phyloP scores from a whole-genome alignment of 73 alveolate species.

The Paramecium caudatum region DNA sequence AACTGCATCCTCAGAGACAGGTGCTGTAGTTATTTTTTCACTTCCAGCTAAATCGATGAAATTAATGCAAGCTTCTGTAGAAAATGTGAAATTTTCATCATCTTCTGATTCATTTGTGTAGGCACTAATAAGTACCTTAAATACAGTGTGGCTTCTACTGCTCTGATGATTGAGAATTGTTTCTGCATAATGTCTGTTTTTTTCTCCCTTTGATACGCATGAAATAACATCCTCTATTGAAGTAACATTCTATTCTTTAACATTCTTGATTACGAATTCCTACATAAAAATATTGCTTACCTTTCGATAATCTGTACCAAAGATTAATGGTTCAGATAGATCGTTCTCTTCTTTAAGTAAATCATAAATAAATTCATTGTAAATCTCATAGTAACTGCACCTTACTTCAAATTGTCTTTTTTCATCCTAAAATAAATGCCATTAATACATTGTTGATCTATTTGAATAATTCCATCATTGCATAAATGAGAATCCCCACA shows the following conservation, averaged over 20 bases:
- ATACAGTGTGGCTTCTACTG: constrained; percentile 89
- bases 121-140: constrained; percentile 80
- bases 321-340: constrained; percentile 79
- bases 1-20: constrained; percentile 24
- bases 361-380: constrained; percentile 98
- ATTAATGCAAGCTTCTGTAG: constrained; percentile 79
- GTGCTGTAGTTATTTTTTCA: constrained; percentile 67
- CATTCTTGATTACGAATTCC: constrained; percentile 87
- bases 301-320: constrained; percentile 84
- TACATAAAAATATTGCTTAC: background rate
- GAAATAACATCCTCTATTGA: constrained; percentile 86
- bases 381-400: constrained; percentile 97
- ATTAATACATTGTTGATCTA: constrained; percentile 30
- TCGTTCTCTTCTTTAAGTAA: constrained; percentile 83
- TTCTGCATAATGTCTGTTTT: constrained; percentile 91
- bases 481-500: constrained; percentile 32
- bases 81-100: constrained; percentile 60
- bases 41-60: constrained; percentile 76
- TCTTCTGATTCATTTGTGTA: constrained; percentile 67
- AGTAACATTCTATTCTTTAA: constrained; percentile 83
- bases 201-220: constrained; percentile 83
- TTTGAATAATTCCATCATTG: constrained; percentile 67
- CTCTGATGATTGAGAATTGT: constrained; percentile 88
- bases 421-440: constrained; percentile 21
- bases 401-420: constrained; percentile 73